Base-by-base conservation (phyloP, 2,329 filamentous ascomycete species). In the Alternaria sp. region DNA sequence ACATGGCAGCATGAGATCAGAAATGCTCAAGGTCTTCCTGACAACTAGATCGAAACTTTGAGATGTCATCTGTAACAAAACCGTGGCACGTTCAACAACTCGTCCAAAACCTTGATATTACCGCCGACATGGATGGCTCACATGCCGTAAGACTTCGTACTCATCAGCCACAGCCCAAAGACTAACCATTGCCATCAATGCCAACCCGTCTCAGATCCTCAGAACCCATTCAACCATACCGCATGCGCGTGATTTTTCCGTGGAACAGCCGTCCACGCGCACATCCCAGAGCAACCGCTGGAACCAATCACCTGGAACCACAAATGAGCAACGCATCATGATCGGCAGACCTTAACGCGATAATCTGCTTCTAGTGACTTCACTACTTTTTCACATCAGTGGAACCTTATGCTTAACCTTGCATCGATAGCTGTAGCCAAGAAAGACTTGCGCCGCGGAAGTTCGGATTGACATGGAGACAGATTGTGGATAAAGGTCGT, bases 261-360 rank as follows among this genome's bases (percentile, higher is more conserved):
- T 34, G 38, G 51, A 51, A 24, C 36, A 20, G 42, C 44, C 48
- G 22, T 11, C 16, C 48, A 58, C 47, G 47, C 18, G 54, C 36
- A 20, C 12, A 36, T 36, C 32, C 32, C 14, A 16, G 11, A 12
- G 36, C 46, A 36, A 30, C 38, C 28, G 30, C 28, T 22, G 30
- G 28, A 32, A 26, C 57, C 57, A 59, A 59, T 59, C 16, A 44
- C 11, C 5, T 3, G 12, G 1, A 5, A 16, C 26, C n/a, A 7
- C 30, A 32, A 53, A 43, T 43, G 38, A 55, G 57, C 57, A 55
- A 30, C 18, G 51, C 57, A 59, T 55, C 51, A 59, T 59, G 51
- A 59, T 59, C 57, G 46, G 41, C 52, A 55, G 39, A 55, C 36
- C 26, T 51, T 55, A 14, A 44, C 26, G 26, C 34, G 51, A 59